Conservation (phyloP, 768 basidiomycete species). For the Guyanaporus albipodus region DNA sequence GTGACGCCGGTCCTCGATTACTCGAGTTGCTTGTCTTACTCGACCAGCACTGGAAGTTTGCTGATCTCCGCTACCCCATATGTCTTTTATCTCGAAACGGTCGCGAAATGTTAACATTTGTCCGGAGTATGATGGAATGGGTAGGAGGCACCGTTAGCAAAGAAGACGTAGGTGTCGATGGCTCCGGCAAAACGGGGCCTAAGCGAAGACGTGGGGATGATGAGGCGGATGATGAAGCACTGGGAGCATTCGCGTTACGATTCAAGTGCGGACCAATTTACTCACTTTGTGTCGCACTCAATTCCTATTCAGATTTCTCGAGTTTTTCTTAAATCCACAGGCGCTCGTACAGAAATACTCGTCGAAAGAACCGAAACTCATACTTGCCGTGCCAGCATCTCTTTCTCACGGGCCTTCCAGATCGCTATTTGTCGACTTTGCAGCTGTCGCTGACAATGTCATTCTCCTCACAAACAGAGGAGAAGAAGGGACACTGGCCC, state of each 20-base stretch:
- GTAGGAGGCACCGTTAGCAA: slow-evolving; percentile 93
- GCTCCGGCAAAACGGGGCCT: slow-evolving; percentile 49
- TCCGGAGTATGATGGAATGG: slow-evolving; percentile 98
- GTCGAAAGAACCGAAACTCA: slow-evolving; percentile 85
- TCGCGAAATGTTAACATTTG: slow-evolving; percentile 89
- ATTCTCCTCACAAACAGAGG: slow-evolving; percentile 79
- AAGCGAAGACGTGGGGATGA: slow-evolving; percentile 57
- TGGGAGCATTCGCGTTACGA: slow-evolving; percentile 81
- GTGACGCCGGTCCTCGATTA: slow-evolving; percentile 91
- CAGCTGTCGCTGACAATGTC: slow-evolving; percentile 77
- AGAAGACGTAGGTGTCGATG: slow-evolving; percentile 85
- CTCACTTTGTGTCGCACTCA: slow-evolving; percentile 2
- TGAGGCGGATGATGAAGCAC: slow-evolving; percentile 74
- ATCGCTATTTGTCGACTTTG: slow-evolving; percentile 81
- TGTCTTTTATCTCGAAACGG: slow-evolving; percentile 91
- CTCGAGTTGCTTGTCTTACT: slow-evolving; percentile 93
- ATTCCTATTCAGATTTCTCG: slow-evolving; percentile 63
- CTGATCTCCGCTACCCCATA: slow-evolving; percentile 78
- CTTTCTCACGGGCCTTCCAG: slow-evolving; percentile 92
- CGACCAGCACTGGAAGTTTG: slow-evolving; percentile 96
- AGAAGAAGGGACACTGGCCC: slow-evolving; percentile 76
- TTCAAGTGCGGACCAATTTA: slow-evolving; percentile 65
- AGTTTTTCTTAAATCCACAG: slow-evolving; percentile 84
- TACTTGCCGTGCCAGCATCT: slow-evolving; percentile 89
- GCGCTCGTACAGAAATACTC: slow-evolving; percentile 79